Base-by-base conservation (phyloP, 2,329 filamentous ascomycete genomes). In the Neoascochyta sp. region DNA sequence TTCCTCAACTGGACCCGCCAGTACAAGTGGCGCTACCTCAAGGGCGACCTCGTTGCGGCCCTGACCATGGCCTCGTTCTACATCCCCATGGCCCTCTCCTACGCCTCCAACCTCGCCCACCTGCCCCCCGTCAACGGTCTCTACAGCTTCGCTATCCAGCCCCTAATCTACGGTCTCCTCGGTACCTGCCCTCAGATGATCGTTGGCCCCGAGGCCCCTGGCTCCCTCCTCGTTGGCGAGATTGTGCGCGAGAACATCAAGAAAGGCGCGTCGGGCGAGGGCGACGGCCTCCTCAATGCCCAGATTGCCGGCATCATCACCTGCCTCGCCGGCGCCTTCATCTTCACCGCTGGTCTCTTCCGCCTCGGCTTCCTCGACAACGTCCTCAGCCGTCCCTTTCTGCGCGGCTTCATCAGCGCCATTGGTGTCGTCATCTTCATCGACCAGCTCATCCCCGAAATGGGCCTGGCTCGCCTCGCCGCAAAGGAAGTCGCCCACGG, bases 61-160 rank as follows among this genome's bases (percentile, higher is more conserved):
- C 62, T 96, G 41, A 96, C 92, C n/a, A 83, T 98, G 69, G 86
- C 90, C n/a, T 95, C 89, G 15, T 92, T 98, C 68, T 98, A 98
- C 62, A 83, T 98, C 20, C 92, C 92, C 29, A 95, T 98, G 89
- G 84, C 88, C 0, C 75, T 98, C 9, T 96, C 92, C 0, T 83
- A 93, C 43, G 88, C 92, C 32, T 80, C 86, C 22, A 96, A 96
- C 56, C 79, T 98, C 22, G 88, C 84, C 5, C 92, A 96, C 58
- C 80, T 95, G 2, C 88, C 90, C 7, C 84, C 92, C 0, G 89
- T 96, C 52, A 90, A 95, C 54, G 92, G 92, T 1, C 74, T 98
- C 3, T 98, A 96, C 65, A 79, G 86, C 10, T 96, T 95, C 59
- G 86, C 93, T 41, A 86, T 96, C 68, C 89, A 89, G 36, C 92